These are phyloP conservation scores for Sporothrix luriei DNA, from an alignment of 2,329 filamentous ascomycete genomes.

Conservation along the genomic window DNA sequence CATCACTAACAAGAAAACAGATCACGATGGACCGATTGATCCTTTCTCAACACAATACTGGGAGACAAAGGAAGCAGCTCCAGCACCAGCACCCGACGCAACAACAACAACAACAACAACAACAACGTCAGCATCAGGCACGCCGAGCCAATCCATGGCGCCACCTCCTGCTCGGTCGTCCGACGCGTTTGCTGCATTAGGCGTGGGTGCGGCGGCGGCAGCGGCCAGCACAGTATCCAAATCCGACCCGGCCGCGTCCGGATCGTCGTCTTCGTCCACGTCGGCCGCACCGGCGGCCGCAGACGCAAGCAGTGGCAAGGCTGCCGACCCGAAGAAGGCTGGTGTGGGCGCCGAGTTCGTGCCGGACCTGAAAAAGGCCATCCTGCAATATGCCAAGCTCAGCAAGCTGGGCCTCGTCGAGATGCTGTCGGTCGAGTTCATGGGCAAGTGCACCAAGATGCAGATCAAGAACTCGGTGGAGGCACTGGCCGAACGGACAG, in stretches of 20 bases:
- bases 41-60: conserved; percentile 85
- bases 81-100: conserved; percentile 22
- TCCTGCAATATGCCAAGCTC: conserved; percentile 61
- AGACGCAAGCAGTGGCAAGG: conserved; percentile 8
- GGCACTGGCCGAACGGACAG: conserved; percentile 63
- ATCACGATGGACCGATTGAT: conserved; percentile 65
- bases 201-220: conserved; percentile 9
- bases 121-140: background rate
- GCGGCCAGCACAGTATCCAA: background rate
- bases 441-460: conserved; percentile 66
- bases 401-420: conserved; percentile 76
- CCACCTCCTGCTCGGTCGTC: conserved; percentile 37
- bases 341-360: conserved; percentile 63
- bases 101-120: background rate
- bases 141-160: conserved; percentile 29
- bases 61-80: conserved; percentile 47
- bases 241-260: background rate
- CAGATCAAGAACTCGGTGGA: conserved; percentile 72
- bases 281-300: conserved; percentile 12
- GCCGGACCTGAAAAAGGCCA: conserved; percentile 66
- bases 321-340: conserved; percentile 38
- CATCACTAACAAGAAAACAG: conserved; percentile 30
- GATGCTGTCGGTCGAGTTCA: conserved; percentile 71
- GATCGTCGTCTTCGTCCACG: background rate
- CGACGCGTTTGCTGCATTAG: conserved; percentile 36